Base-by-base conservation (phyloP, 1,139 yeast species). In the Candida gigantensis region DNA sequence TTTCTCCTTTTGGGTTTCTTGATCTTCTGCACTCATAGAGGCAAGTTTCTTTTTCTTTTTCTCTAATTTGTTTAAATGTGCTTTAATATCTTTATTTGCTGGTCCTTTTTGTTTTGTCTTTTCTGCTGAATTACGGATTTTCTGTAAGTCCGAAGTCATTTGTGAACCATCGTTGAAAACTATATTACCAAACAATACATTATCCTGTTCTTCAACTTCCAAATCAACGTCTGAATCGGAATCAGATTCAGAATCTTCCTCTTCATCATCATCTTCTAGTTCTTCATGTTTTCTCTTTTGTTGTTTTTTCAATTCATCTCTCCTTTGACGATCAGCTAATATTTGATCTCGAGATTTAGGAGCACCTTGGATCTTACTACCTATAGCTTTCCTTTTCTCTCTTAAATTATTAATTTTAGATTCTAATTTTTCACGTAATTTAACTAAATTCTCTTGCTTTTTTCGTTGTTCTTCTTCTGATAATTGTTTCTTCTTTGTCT, bases 341-440 rank as follows among this genome's bases (percentile, higher is more conserved):
- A 84, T 83, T 41, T 84, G 87, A 45, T 84, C 89, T 56, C 94
- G 72, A 3, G 90, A 82, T 42, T 82, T 75, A 9, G 94, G 92
- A 0, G 96, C 94, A 18, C 95, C 96, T 4, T 75, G 71, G 11
- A 73, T 80, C 30, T 79, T 83, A 0, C 92, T 68, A 1, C 97
- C 97, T 1, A 94, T 94, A 0, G 97, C 98, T 53, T 84, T 90
- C 54, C 99, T 79, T 60, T 79, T 85, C 41, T 84, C 92, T 49
- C 81, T 79, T 62, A 92, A 58, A 19, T 62, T 69, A 42, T 70
- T 77, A 46, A 92, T 90, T 58, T 81, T 86, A 14, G 75, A 75
- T 23, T 92, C 82, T 36, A 92, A 72, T 57, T 84, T 81, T 19
- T 78, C 81, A 50, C 88, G 76, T 43, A 92, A 72, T 45, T 77